Evolutionary conservation across 2,329 filamentous ascomycete species (phyloP).

Genomic region (Dryadomyces sulphureus): DNA sequence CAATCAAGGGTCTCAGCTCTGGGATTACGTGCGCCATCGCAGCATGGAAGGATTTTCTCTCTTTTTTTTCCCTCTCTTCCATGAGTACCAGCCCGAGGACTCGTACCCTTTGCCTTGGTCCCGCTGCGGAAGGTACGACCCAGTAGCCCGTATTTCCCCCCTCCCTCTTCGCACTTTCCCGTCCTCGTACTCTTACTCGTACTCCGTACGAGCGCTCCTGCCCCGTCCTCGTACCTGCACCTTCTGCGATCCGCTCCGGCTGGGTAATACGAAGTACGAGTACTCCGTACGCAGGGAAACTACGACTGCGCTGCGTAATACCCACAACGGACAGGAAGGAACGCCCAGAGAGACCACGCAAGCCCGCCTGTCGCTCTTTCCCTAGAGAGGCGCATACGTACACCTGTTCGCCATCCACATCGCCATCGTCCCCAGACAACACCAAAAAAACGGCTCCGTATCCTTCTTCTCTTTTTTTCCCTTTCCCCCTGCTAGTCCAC

Average conservation of each 20-base stretch:
- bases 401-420: slow-evolving; percentile 10
- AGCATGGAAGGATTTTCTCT: neutral
- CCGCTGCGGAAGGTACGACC: neutral
- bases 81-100: neutral
- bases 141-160: too few species aligned
- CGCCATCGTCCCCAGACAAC: slow-evolving; percentile 3
- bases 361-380: slow-evolving; percentile 11
- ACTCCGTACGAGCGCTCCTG: too few species aligned
- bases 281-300: neutral
- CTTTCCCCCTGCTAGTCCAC: neutral
- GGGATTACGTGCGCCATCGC: slow-evolving; percentile 4
- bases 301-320: too few species aligned
- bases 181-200: too few species aligned
- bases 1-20: slow-evolving; percentile 2
- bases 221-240: too few species aligned
- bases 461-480: neutral
- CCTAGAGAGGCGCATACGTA: slow-evolving; percentile 12
- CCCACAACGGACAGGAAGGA: too few species aligned
- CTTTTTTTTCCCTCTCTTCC: too few species aligned
- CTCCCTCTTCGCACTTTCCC: too few species aligned
- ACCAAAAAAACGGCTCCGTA: neutral
- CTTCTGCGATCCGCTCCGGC: too few species aligned
- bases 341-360: slow-evolving; percentile 7
- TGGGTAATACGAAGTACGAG: too few species aligned
- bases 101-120: neutral